These are phyloP conservation scores for Arctium minus DNA, from an alignment of 129 eudicot genomes.

Conservation along the genomic window DNA sequence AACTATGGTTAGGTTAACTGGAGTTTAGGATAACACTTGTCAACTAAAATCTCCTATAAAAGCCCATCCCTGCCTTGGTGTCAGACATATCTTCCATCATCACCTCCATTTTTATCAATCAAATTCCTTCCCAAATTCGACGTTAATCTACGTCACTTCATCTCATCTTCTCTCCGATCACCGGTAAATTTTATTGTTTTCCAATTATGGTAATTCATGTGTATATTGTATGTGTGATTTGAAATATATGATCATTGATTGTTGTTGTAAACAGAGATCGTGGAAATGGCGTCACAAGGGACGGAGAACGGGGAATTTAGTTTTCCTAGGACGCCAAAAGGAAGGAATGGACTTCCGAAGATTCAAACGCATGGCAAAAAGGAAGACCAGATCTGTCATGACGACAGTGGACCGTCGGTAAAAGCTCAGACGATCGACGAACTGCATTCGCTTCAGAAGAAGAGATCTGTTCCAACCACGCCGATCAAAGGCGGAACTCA, in stretches of 20 bases:
- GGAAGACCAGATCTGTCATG: conserved; percentile 59
- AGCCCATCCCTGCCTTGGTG: background rate
- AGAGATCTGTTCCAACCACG: conserved; percentile 73
- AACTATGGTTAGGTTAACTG: conserved; percentile 18
- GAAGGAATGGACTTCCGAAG: conserved; percentile 55
- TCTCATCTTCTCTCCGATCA: background rate
- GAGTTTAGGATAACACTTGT: conserved; percentile 12
- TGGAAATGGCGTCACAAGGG: conserved; percentile 10
- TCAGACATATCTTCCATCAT: conserved; percentile 25
- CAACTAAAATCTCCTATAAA: conserved; percentile 14
- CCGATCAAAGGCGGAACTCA: conserved; percentile 39
- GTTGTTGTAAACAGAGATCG: conserved; percentile 12
- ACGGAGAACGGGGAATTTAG: conserved; percentile 39
- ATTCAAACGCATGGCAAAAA: conserved; percentile 49
- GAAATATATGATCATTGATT: background rate
- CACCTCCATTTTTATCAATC: conserved; percentile 12
- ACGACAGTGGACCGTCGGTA: conserved; percentile 71
- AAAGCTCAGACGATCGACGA: conserved; percentile 85
- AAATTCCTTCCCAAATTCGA: background rate
- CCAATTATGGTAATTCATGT: background rate
- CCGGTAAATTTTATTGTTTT: background rate
- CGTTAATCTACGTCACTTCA: background rate
- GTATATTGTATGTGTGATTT: background rate
- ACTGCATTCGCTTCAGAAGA: conserved; percentile 82
- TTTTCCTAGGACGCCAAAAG: conserved; percentile 33